phyloP scores from a whole-genome alignment of 805 yeast species.

The Wickerhamomyces kurtzmanii region DNA sequence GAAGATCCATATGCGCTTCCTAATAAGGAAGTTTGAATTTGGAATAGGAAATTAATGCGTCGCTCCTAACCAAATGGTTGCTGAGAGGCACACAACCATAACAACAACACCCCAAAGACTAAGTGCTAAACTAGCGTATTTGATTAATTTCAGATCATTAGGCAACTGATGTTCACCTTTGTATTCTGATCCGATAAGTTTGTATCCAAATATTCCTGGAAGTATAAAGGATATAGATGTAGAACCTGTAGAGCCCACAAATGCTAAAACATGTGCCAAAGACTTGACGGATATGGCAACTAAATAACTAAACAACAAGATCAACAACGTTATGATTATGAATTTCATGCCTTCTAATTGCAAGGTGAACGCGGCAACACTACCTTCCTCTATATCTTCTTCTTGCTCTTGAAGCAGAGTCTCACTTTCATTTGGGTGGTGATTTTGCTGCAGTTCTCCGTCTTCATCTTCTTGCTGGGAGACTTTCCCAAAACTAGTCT shows the following conservation, averaged over 20 bases:
- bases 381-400: constrained; percentile 22
- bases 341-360: constrained; percentile 26
- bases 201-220: constrained; percentile 82
- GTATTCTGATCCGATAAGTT: constrained; percentile 45
- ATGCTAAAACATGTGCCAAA: constrained; percentile 71
- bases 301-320: constrained; percentile 46
- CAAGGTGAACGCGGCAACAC: constrained; percentile 12
- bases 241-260: constrained; percentile 91
- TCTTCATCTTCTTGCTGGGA: background rate
- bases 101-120: constrained; percentile 40
- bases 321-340: constrained; percentile 36
- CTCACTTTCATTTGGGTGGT: constrained; percentile 3
- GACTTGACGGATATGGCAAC: constrained; percentile 63
- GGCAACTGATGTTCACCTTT: constrained; percentile 19
- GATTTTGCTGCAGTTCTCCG: background rate
- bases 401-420: constrained; percentile 11
- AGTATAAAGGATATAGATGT: constrained; percentile 84
- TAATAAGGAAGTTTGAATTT: no score
- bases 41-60: constrained; percentile 11
- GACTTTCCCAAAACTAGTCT: constrained; percentile 10
- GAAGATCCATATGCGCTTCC: no score
- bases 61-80: constrained; percentile 20
- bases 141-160: constrained; percentile 16
- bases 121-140: constrained; percentile 26
- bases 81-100: constrained; percentile 40